Base-by-base conservation (phyloP, 257 asterid genomes). In the Catharanthus roseus region DNA sequence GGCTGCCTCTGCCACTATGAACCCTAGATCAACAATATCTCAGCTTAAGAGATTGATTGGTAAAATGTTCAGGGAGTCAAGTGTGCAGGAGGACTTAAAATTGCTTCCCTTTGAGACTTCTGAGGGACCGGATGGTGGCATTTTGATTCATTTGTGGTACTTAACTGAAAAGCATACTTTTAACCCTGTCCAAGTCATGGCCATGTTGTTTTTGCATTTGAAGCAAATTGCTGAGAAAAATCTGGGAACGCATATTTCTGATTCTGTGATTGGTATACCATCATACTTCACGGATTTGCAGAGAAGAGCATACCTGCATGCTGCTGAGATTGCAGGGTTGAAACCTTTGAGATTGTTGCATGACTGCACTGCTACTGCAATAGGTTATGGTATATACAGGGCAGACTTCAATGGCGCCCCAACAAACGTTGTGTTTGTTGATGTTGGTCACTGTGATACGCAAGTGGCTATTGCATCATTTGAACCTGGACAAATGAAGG, bases 21-120 rank as follows among this genome's bases (percentile, higher is more conserved):
- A 93, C 82, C 99, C 96, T 3, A 91, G 80, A 86, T 93, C 99
- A 12, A 91, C 99, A 44, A 81, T 93, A 68, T 89, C 92, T 31
- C 99, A 93, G 86, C 79, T 93, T 72, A 93, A 93, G 86, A 87
- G 97, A 73, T 84, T 93, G 77, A 91, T 91, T 28, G 97, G 97
- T 64, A 81, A 88, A 79, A 78, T 71, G 67, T 91, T 79, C 77
- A 68, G 74, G 47, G 97, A 91, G 23, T 79, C 87, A 1, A 16
- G 82, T 23, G 96, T 93, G 71, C 96, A 88, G 82, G 73, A 89
- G 36, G 97, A 93, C 76, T 63, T 93, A 18, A 88, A 73, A 68
- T 60, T 85, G 77, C 82, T 89, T 54, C 97, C 99, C 1, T 93
- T 91, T 24, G 87, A 86, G 82, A 88, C 93, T 23, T 86, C 90